Conservation (phyloP, 257 asterid species). For the Fraxinus pennsylvanica region DNA sequence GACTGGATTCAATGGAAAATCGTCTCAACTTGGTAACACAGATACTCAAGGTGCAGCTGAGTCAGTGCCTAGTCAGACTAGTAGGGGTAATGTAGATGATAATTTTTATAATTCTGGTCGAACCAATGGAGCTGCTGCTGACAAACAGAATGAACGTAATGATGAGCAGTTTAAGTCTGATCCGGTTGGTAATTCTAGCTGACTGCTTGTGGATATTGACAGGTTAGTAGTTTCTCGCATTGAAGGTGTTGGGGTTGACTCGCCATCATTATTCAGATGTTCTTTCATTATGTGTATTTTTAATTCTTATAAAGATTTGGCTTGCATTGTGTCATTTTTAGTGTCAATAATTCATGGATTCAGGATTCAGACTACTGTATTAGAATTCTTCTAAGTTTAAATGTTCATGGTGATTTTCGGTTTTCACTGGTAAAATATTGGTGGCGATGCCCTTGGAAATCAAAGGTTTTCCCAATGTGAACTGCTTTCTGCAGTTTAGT, state of each 20-base stretch:
- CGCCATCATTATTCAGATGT: conserved; percentile 24
- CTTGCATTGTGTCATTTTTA: conserved; percentile 38
- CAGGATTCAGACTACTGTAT: conserved; percentile 48
- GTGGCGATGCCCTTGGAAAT: conserved; percentile 2
- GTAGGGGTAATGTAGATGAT: conserved; percentile 37
- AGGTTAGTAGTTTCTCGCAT: conserved; percentile 45
- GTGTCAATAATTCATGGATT: conserved; percentile 38
- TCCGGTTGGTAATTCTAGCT: conserved; percentile 45
- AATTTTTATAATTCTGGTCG: conserved; percentile 42
- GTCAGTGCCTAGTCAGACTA: conserved; percentile 32
- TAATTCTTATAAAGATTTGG: conserved; percentile 41
- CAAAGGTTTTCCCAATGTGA: conserved; percentile 8
- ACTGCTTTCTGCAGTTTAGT: background rate
- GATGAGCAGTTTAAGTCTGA: conserved; percentile 26
- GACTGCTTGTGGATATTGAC: conserved; percentile 56
- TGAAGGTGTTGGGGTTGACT: conserved; percentile 38
- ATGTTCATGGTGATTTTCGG: background rate
- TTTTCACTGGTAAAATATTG: conserved; percentile 15
- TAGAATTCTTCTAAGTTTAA: conserved; percentile 33
- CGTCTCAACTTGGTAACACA: conserved; percentile 29
- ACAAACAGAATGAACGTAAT: conserved; percentile 37
- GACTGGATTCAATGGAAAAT: conserved; percentile 35
- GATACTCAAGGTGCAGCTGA: conserved; percentile 47
- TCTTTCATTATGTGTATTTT: conserved; percentile 34
- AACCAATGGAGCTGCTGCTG: conserved; percentile 42